phyloP scores from a whole-genome alignment of 1,284 basidiomycete species.

The Inonotus hispidus region DNA sequence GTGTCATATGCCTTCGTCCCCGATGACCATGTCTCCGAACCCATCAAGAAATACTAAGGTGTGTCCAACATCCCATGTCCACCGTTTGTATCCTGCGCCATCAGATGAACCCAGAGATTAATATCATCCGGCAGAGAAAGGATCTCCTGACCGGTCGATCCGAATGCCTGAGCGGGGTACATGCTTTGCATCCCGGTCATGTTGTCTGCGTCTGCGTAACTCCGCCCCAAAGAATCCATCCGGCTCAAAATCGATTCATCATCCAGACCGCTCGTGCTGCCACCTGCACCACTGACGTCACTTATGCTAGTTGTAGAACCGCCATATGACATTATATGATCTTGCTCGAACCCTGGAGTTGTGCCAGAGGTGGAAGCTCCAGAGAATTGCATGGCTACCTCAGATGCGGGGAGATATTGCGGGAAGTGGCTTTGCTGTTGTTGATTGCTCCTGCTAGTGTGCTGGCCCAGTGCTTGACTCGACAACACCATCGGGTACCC shows the following conservation, averaged over 20 bases:
- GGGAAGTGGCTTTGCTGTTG: slow-evolving; percentile 38
- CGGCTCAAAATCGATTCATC: slow-evolving; percentile 7
- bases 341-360: slow-evolving; percentile 8
- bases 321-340: slow-evolving; percentile 6
- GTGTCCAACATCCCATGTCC: background rate
- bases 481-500: slow-evolving; percentile 20
- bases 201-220: too few relatives aligned
- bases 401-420: slow-evolving; percentile 72
- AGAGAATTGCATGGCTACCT: slow-evolving; percentile 25
- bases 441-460: slow-evolving; percentile 13
- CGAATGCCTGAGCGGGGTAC: slow-evolving; percentile 6
- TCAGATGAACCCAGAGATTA: slow-evolving; percentile 7
- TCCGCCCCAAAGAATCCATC: background rate
- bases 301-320: background rate
- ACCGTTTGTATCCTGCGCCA: slow-evolving; percentile 10
- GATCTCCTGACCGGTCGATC: slow-evolving; percentile 1
- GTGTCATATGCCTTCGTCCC: slow-evolving; percentile 15
- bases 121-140: slow-evolving; percentile 11
- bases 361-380: background rate
- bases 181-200: slow-evolving; percentile 9
- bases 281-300: background rate
- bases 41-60: background rate
- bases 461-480: slow-evolving; percentile 12
- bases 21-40: background rate
- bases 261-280: background rate